Evolutionary conservation across 106 monocot species (phyloP), one percentile per base, ranked within the genome.

Genomic region (Allium sativum): DNA sequence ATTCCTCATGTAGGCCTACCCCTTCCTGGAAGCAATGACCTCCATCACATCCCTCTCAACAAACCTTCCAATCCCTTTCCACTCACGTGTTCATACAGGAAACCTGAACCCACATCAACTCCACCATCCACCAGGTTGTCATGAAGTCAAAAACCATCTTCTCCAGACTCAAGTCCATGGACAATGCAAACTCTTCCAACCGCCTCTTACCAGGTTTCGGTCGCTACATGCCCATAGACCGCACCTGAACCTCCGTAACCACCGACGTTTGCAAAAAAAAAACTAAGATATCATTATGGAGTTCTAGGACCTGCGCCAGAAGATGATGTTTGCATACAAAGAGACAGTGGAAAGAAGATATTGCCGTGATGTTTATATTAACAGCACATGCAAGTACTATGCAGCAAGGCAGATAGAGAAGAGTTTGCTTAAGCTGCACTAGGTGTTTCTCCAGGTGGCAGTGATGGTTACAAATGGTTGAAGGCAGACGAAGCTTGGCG

Each of bases 391-490:
- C 53, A 59, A 82, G 67, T 73, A 86, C 43, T 82, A 72, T 21
- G 82, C 82, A 9, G 86, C 77, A 4, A 68, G 69, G 57, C 86
- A 86, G 74, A 51, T 90, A 15, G 86, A 90, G 71, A 74, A 62
- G 69, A 82, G 77, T 47, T 62, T 90, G 71, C 71, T 64, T 60
- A 85, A 90, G 74, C 81, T 90, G 59, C 90, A 90, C 55, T 82
- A 85, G 90, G 82, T 90, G 62, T 90, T 90, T 63, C 53, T 90
- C 40, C 85, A 90, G 74, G 85, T 90, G 90, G 82, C 90, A 8
- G 82, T 90, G 44, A 62, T 90, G 68, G 90, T 90, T n/a, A n/a
- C n/a, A n/a, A n/a, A n/a, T n/a, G n/a, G n/a, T n/a, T n/a, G n/a
- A n/a, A n/a, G n/a, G n/a, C n/a, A n/a, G n/a, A n/a, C n/a, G n/a